Base-by-base conservation (phyloP, 73 alveolate genomes). In the Tetrahymena malaccensis region DNA sequence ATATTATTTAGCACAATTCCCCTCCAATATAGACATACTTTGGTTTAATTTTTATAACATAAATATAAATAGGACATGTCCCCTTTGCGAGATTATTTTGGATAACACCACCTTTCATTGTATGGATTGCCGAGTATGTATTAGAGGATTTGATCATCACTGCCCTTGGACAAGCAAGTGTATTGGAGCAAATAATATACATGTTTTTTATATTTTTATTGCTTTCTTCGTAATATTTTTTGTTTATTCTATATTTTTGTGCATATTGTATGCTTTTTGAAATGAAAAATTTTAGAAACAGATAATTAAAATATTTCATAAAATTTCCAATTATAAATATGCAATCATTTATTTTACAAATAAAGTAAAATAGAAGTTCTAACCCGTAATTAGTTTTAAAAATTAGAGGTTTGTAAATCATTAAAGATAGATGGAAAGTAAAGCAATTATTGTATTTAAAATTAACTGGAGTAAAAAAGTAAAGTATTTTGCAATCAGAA, bases 101-200 rank as follows among this genome's bases (percentile, higher is more conserved):
- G 89, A 70, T 70, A 70, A 70, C 11, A 70, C 34, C 22, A 97
- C 98, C 38, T 25, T 55, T 50, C 99, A 98, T 95, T 98, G 99
- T 83, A 35, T 83, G 58, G 95, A 93, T 22, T 98, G 99, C 44
- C 96, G 96, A 44, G 94, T 97, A 15, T 97, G 99, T n/a, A 94
- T 96, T 22, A 97, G 97, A 97, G 98, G 97, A 31, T 84, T 44
- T 55, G 99, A 97, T 95, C 99, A 97, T 95, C 99, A 97, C 96
- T 97, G 99, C 70, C 99, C 99, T 56, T 97, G 99, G 99, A 97
- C 97, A 37, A 97, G 99, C 57, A 97, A 97, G 93, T 97, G 99
- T 84, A 97, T 97, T 25, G 99, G 99, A 43, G 95, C 50, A 85
- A 97, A 95, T 34, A 97, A 97, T 94, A 34, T 94, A 40, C 33